Conservation (phyloP, 2,329 filamentous ascomycete species). For the Botrytis byssoidea region DNA sequence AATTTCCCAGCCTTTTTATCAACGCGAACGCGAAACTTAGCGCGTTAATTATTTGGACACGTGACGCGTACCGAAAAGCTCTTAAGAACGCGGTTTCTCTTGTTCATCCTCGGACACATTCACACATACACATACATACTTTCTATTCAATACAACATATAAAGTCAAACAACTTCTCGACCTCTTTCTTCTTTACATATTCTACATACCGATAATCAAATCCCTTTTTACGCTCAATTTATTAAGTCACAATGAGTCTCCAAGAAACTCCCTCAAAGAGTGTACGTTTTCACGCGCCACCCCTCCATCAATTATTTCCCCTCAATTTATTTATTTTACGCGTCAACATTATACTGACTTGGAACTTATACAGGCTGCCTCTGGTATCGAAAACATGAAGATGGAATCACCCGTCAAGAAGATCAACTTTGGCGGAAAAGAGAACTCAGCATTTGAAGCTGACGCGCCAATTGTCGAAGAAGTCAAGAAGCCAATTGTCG, state of each 20-base stretch:
- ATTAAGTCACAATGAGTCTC: slow-evolving; percentile 60
- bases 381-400: slow-evolving; percentile 82
- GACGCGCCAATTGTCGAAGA: slow-evolving; percentile 52
- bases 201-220: slow-evolving; percentile 25
- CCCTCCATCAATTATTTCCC: slow-evolving; percentile 40
- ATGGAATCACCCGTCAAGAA: slow-evolving; percentile 94
- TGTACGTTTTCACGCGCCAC: slow-evolving; percentile 47
- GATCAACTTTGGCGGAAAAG: slow-evolving; percentile 81
- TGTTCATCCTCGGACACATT: background rate
- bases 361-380: slow-evolving; percentile 64
- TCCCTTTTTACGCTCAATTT: slow-evolving; percentile 15
- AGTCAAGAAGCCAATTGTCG: slow-evolving; percentile 55
- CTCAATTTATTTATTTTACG: slow-evolving; percentile 24
- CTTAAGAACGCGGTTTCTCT: slow-evolving; percentile 18
- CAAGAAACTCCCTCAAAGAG: slow-evolving; percentile 74
- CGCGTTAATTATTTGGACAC: slow-evolving; percentile 13
- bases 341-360: slow-evolving; percentile 34
- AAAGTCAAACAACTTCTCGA: slow-evolving; percentile 22
- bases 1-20: slow-evolving; percentile 21
- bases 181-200: slow-evolving; percentile 23
- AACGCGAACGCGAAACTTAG: slow-evolving; percentile 19
- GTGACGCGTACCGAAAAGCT: slow-evolving; percentile 17
- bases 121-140: background rate
- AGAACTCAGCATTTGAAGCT: slow-evolving; percentile 63
- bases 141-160: slow-evolving; percentile 1